phyloP scores from a whole-genome alignment of 495 filamentous ascomycete genomes.

The Ramalina intermedia region DNA sequence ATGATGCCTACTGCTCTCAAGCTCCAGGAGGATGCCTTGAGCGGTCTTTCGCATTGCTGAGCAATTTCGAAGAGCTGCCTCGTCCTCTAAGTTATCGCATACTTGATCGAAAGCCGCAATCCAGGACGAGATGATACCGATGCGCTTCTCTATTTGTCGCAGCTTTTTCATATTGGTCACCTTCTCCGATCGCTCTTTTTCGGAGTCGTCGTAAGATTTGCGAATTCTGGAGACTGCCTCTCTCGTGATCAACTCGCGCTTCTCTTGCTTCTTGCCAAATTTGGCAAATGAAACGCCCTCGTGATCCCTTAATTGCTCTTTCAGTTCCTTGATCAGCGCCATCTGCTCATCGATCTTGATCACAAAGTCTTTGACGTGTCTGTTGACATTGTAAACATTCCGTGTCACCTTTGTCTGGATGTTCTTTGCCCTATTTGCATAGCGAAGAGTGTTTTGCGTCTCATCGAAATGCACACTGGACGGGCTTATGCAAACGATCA shows the following conservation, averaged over 20 bases:
- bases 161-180: slow-evolving; percentile 67
- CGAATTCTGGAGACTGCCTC: slow-evolving; percentile 75
- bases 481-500: slow-evolving; percentile 98
- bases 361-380: slow-evolving; percentile 95
- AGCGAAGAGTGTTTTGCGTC: slow-evolving; percentile 94
- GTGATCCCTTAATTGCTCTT: slow-evolving; percentile 79
- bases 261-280: slow-evolving; percentile 75
- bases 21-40: slow-evolving; percentile 69
- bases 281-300: slow-evolving; percentile 77
- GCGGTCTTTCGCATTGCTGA: slow-evolving; percentile 73
- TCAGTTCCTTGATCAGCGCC: slow-evolving; percentile 83
- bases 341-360: slow-evolving; percentile 97
- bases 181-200: slow-evolving; percentile 65
- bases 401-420: slow-evolving; percentile 98
- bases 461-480: slow-evolving; percentile 97
- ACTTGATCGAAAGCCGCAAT: slow-evolving; percentile 81
- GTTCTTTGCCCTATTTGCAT: slow-evolving; percentile 96
- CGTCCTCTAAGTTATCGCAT: slow-evolving; percentile 53
- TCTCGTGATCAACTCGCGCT: slow-evolving; percentile 60
- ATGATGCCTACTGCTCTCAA: slow-evolving; percentile 79
- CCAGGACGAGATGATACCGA: slow-evolving; percentile 74
- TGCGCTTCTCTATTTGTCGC: slow-evolving; percentile 70
- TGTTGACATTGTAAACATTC: slow-evolving; percentile 98
- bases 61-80: slow-evolving; percentile 50
- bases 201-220: slow-evolving; percentile 68